Conservation (phyloP, 192 early-diverging fungal species). For the Linnemannia elongata region DNA sequence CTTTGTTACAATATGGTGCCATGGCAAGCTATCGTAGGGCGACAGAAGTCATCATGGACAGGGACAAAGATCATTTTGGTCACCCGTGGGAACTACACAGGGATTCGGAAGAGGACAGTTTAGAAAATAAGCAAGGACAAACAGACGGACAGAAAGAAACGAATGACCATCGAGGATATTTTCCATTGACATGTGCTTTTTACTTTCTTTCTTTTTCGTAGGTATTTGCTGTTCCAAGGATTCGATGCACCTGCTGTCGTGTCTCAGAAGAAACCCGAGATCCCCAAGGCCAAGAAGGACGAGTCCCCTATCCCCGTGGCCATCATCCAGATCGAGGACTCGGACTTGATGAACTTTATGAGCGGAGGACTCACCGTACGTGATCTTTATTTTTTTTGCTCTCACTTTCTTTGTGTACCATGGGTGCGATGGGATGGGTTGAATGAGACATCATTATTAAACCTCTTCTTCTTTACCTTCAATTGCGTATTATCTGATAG, state of each 20-base stretch:
- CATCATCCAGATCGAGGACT: constrained; percentile 52
- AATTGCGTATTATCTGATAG: not conserved
- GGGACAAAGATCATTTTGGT: not conserved
- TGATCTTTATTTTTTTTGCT: not conserved
- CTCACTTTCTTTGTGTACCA: not conserved
- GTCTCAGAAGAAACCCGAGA: constrained; percentile 48
- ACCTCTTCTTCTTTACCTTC: not conserved
- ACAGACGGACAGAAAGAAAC: not conserved
- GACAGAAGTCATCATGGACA: not conserved
- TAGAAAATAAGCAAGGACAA: not conserved
- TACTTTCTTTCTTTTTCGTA: not conserved
- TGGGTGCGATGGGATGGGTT: not conserved
- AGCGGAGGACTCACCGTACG: constrained; percentile 54
- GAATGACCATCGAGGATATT: not conserved
- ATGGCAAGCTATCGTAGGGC: too few species aligned
- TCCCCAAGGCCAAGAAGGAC: constrained; percentile 53
- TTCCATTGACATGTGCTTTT: constrained; percentile 31
- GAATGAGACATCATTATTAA: not conserved
- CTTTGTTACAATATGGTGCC: not conserved
- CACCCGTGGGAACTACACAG: not conserved
- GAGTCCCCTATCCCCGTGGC: constrained; percentile 51
- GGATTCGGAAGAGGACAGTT: not conserved
- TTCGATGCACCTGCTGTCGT: constrained; percentile 44
- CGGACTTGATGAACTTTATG: constrained; percentile 56
- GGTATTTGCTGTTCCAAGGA: constrained; percentile 49